Base-by-base conservation (phyloP, 371 early-diverging fungal species). In the Mucor mucedo region DNA sequence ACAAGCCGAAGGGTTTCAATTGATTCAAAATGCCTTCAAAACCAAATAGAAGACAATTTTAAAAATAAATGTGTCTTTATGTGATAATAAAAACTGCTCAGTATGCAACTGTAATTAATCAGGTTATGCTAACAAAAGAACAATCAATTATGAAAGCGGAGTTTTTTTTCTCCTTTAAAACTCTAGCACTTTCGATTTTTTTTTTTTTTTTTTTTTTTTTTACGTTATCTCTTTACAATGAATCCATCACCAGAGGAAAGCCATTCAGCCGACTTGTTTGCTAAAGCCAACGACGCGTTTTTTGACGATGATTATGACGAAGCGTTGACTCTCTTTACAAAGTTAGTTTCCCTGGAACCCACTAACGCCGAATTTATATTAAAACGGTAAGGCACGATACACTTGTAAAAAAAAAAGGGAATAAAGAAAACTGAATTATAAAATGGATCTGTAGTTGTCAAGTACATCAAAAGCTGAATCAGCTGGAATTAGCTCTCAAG, bases 251-350 rank as follows among this genome's bases (percentile, higher is more conserved):
- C 64, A 38, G 16, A 45, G 39, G 54, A 64, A 11, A 61, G 58
- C 45, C 61, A 82, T 76, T 86, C 89, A 41, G 89, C 92, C 58
- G 91, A 95, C 65, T 82, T 89, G 50, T 94, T 90, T 68, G 83
- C 89, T 5, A 78, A 83, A 55, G 96, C 95, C 40, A 95, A 93
- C 79, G 89, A 89, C 67, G 93, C 93, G 47, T 94, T 94, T 70
- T 74, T 89, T 60, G 85, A 89, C 54, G 91, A 94, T 52, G 86
- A 93, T 60, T 92, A 85, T 70, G 85, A 86, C 38, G 90, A 87
- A 60, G 95, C 96, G 4, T 77, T 94, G 53, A 70, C 80, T 40
- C 72, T 81, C 21, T 96, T 93, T 60, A 82, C 90, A 45, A 69
- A 92, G 66, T 93, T 93, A n/a, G 90, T 96, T 55, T 83, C 83